Conservation (phyloP, 2,329 filamentous ascomycete species). For the Xylariaceae sp. region DNA sequence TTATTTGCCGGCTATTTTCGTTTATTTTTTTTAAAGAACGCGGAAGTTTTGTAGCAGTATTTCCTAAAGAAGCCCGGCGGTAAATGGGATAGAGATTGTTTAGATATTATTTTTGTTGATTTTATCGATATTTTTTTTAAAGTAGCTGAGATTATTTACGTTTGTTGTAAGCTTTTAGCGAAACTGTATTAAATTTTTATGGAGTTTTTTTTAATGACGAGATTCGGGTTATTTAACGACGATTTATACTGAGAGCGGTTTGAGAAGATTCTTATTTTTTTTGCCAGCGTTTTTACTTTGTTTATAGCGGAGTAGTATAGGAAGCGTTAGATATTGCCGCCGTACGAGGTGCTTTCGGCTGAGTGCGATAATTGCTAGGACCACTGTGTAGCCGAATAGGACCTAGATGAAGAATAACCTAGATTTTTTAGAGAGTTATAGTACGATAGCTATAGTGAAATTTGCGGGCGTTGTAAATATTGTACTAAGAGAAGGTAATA, state of each 20-base stretch:
- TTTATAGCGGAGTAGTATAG: not conserved
- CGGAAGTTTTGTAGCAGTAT: not conserved
- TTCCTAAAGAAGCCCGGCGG: not conserved
- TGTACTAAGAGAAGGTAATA: too few species aligned
- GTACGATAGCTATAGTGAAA: too few species aligned
- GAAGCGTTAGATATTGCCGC: not conserved
- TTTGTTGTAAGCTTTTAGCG: not conserved
- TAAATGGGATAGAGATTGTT: not conserved
- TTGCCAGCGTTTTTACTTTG: not conserved
- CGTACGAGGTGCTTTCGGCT: not conserved
- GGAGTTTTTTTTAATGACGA: not conserved
- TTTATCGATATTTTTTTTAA: not conserved
- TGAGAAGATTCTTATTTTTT: not conserved
- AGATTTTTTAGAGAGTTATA: too few species aligned
- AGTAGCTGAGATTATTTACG: not conserved
- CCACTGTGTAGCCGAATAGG: too few species aligned
- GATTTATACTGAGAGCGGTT: not conserved
- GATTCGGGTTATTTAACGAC: not conserved
- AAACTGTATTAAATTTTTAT: not conserved
- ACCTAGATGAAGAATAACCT: too few species aligned
- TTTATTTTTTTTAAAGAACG: not conserved
- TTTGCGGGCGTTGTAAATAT: too few species aligned
- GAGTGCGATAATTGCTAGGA: not conserved
- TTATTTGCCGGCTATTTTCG: not conserved
- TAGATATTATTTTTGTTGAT: not conserved